These are phyloP conservation scores for Fusarium nurragi DNA, from an alignment of 2,329 filamentous ascomycete species.

Conservation along the genomic window DNA sequence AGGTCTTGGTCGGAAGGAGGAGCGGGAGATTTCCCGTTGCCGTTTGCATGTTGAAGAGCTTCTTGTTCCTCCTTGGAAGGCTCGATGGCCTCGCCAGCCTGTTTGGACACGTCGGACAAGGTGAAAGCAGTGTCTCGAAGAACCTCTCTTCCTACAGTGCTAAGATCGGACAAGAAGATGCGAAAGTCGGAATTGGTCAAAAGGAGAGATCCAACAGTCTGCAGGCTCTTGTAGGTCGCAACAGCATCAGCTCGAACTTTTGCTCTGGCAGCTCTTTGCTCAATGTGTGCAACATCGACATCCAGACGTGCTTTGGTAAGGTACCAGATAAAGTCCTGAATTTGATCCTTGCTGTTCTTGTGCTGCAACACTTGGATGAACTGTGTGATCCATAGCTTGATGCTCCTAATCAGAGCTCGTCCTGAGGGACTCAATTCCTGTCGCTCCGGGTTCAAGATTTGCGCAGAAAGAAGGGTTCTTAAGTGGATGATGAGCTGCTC, in stretches of 20 bases:
- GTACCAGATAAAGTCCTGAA: constrained; percentile 93
- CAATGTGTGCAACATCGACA: constrained; percentile 46
- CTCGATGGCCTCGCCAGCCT: constrained; percentile 77
- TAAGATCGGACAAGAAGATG: constrained; percentile 82
- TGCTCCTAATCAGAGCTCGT: constrained; percentile 74
- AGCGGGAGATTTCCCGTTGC: constrained; percentile 42
- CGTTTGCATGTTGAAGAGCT: constrained; percentile 54
- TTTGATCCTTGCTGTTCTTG: constrained; percentile 85
- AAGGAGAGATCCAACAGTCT: constrained; percentile 84
- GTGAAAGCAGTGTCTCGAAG: constrained; percentile 87
- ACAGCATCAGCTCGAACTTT: constrained; percentile 49
- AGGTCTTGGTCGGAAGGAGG: constrained; percentile 71
- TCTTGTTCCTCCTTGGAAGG: constrained; percentile 70
- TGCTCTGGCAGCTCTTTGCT: constrained; percentile 42
- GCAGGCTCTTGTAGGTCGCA: constrained; percentile 77
- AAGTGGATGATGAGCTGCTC: constrained; percentile 84
- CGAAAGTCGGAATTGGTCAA: constrained; percentile 92
- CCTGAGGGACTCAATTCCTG: constrained; percentile 79
- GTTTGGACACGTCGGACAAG: constrained; percentile 77
- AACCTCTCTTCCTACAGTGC: constrained; percentile 81
- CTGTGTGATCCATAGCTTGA: constrained; percentile 77
- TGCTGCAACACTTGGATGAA: constrained; percentile 83
- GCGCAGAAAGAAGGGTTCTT: constrained; percentile 78
- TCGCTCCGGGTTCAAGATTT: constrained; percentile 78
- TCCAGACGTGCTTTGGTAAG: constrained; percentile 75